These are phyloP conservation scores for Zygotorulaspora danielsina DNA, from an alignment of 805 yeast species.

Conservation along the genomic window DNA sequence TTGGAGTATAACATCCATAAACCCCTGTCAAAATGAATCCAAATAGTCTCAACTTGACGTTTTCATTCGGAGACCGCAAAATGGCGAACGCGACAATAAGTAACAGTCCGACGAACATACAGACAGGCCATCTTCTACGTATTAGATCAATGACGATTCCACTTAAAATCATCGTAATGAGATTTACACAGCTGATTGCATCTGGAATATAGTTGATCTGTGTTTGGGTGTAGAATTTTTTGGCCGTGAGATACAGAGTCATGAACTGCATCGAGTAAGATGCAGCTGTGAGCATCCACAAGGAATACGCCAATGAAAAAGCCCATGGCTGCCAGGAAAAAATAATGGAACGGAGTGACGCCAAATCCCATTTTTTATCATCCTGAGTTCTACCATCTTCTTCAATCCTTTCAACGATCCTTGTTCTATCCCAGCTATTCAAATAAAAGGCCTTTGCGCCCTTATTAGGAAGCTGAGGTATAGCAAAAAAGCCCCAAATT, in stretches of 20 bases:
- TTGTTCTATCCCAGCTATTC: conserved; percentile 7
- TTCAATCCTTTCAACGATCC: conserved; percentile 8
- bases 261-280: conserved; percentile 29
- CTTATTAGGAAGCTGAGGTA: conserved; percentile 50
- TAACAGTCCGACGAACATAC: conserved; percentile 9
- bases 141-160: conserved; percentile 26
- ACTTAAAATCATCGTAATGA: conserved; percentile 11
- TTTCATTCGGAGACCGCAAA: conserved; percentile 14
- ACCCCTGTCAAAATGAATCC: conserved; percentile 23
- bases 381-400: conserved; percentile 9
- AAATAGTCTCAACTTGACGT: conserved; percentile 17
- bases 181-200: conserved; percentile 9
- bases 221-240: conserved; percentile 13
- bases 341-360: neutral
- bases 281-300: conserved; percentile 29
- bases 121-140: conserved; percentile 21
- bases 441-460: conserved; percentile 16
- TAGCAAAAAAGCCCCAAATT: conserved; percentile 44
- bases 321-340: conserved; percentile 21
- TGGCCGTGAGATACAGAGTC: conserved; percentile 15
- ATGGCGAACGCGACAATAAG: conserved; percentile 6
- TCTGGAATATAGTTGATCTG: conserved; percentile 18
- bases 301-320: conserved; percentile 24
- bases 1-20: conserved; percentile 16
- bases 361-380: conserved; percentile 4